Conservation (phyloP, 306 rosid species). For the Abrus precatorius region DNA sequence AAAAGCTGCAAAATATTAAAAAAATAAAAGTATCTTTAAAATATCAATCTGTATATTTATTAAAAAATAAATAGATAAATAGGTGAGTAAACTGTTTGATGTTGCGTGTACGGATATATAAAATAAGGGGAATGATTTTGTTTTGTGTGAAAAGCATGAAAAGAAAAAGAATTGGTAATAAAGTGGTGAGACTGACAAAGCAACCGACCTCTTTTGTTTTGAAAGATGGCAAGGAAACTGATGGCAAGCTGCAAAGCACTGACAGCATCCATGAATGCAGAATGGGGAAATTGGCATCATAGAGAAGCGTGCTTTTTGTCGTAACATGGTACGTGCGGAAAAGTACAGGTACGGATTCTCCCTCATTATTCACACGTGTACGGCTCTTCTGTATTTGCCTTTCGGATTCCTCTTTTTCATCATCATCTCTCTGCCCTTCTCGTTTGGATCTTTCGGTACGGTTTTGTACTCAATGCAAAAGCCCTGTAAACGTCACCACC, state of each 20-base stretch:
- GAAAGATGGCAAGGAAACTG: too few species aligned
- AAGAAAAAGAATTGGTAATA: not conserved
- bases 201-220: too few species aligned
- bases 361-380: constrained; percentile 11
- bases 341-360: constrained; percentile 46
- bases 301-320: not conserved
- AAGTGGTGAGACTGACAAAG: not conserved
- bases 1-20: too few species aligned
- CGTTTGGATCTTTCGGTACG: constrained; percentile 36
- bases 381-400: not conserved
- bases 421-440: not conserved
- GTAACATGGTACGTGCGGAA: constrained; percentile 9
- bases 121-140: too few species aligned
- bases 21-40: too few species aligned
- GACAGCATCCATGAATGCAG: not conserved
- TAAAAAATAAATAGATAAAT: too few species aligned
- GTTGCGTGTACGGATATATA: too few species aligned
- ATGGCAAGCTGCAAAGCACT: not conserved
- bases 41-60: too few species aligned
- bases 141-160: too few species aligned
- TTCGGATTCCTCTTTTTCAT: not conserved
- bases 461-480: constrained; percentile 21
- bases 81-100: too few species aligned
- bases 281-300: not conserved
- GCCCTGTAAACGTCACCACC: not conserved